Percentiles rank a stretch among this genome's conserved stretches.
phyloP scores from a whole-genome alignment of 1,139 yeast genomes.

The Kodamaea fungicola region DNA sequence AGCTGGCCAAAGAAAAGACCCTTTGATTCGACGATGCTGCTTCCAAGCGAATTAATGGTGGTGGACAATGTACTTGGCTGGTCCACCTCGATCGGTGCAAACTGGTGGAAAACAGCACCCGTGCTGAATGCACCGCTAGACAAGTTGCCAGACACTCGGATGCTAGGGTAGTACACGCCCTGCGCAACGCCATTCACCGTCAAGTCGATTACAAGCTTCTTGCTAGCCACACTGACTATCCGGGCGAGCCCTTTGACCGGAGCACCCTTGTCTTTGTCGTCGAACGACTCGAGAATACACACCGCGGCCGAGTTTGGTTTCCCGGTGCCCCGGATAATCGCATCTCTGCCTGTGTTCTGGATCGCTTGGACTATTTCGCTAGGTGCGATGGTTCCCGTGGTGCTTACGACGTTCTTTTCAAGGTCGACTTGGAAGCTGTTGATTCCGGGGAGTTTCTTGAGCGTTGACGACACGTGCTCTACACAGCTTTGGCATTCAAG shows the following conservation, averaged over 20 bases:
- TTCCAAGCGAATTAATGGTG: slow-evolving; percentile 39
- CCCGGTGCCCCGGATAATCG: slow-evolving; percentile 90
- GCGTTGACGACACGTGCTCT: slow-evolving; percentile 51
- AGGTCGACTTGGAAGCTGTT: slow-evolving; percentile 52
- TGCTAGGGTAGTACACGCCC: slow-evolving; percentile 67
- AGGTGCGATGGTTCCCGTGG: slow-evolving; percentile 67
- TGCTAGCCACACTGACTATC: slow-evolving; percentile 62
- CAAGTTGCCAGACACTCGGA: slow-evolving; percentile 72
- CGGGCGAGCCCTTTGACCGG: slow-evolving; percentile 88
- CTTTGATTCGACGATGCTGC: slow-evolving; percentile 20
- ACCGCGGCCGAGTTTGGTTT: slow-evolving; percentile 87
- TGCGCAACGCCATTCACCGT: slow-evolving; percentile 67
- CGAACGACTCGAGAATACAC: slow-evolving; percentile 77
- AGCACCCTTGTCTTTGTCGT: slow-evolving; percentile 38
- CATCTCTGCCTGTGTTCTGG: slow-evolving; percentile 76
- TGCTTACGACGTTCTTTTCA: slow-evolving; percentile 53
- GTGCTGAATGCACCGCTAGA: slow-evolving; percentile 71
- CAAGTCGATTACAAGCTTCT: slow-evolving; percentile 63
- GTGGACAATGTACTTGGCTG: slow-evolving; percentile 32
- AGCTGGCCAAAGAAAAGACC: slow-evolving; percentile 54
- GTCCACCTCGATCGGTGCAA: slow-evolving; percentile 43
- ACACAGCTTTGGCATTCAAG: slow-evolving; percentile 73
- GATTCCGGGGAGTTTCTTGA: slow-evolving; percentile 47
- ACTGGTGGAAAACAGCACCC: slow-evolving; percentile 48
- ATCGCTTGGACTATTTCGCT: slow-evolving; percentile 62